These are phyloP conservation scores for Claviceps capensis DNA, from an alignment of 2,329 filamentous ascomycete genomes.

Conservation along the genomic window DNA sequence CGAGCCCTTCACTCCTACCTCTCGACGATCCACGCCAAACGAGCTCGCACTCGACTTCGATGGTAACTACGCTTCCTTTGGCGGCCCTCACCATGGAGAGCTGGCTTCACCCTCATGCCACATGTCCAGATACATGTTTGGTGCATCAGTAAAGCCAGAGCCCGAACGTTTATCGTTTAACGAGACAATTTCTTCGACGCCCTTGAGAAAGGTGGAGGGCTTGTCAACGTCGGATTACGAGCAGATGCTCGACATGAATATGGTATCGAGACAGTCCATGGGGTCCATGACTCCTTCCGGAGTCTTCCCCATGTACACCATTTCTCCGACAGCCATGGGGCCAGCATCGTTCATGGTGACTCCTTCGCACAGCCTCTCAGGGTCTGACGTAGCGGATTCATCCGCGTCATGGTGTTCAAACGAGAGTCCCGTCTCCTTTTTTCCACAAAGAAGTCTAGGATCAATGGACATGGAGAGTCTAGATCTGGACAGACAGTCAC, in stretches of 20 bases:
- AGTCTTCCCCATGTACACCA: slow-evolving; percentile 21
- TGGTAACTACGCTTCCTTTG: slow-evolving; percentile 15
- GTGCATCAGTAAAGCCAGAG: slow-evolving; percentile 20
- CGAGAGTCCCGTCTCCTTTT: slow-evolving; percentile 28
- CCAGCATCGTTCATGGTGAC: slow-evolving; percentile 25
- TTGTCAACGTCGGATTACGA: slow-evolving; percentile 24
- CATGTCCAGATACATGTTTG: slow-evolving; percentile 22
- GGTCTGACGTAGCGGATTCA: slow-evolving; percentile 24
- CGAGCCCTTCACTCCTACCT: slow-evolving; percentile 31
- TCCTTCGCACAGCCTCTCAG: slow-evolving; percentile 25
- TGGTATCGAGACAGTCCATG: slow-evolving; percentile 20
- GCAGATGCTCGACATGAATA: slow-evolving; percentile 24
- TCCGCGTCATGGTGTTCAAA: slow-evolving; percentile 26
- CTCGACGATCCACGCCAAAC: slow-evolving; percentile 29
- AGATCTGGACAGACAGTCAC: slow-evolving; percentile 23
- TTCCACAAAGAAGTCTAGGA: slow-evolving; percentile 18
- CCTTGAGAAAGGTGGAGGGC: slow-evolving; percentile 22
- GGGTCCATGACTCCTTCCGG: slow-evolving; percentile 24
- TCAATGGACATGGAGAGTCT: slow-evolving; percentile 19
- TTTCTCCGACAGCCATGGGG: slow-evolving; percentile 20
- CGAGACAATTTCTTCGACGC: slow-evolving; percentile 20
- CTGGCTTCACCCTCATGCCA: slow-evolving; percentile 22
- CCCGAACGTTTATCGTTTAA: slow-evolving; percentile 19
- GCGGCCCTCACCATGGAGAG: slow-evolving; percentile 16
- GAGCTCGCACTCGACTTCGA: slow-evolving; percentile 25